Evolutionary conservation across 2,329 filamentous ascomycete species (phyloP), one percentile per base, ranked within the genome.

Genomic region (Colletotrichum sp.): DNA sequence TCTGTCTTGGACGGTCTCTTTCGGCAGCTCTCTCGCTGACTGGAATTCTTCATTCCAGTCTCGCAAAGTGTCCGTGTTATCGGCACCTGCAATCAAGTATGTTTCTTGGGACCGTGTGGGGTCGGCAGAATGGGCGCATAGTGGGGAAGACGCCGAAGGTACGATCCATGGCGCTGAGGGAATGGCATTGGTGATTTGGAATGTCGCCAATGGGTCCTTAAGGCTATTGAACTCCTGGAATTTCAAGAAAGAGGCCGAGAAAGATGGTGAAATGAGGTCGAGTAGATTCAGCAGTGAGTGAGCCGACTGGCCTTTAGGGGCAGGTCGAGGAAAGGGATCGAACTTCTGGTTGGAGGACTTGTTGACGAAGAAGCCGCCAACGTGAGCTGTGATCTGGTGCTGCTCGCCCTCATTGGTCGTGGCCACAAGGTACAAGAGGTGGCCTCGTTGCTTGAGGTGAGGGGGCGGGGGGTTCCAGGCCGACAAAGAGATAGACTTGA

Each of bases 21-120:
- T 96, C 39, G 96, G 96, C 78, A 99, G 90, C 85, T 99, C 97
- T 81, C 95, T 93, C 13, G 97, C 98, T 3, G 96, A 98, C 85
- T 99, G 97, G 83, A 99, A 98, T 83, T 99, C 97, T 84, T 99
- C 97, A 81, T 99, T 99, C 96, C 98, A 99, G 85, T 99, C 97
- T 74, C 97, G 93, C 78, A 99, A 88, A 6, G 96, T 98, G 82
- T 99, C 97, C 0, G 95, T 95, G 83, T 96, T 98, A 82, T 99
- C 97, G 30, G 96, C 93, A 34, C 98, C 98, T 24, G 95, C 92
- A 76, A 99, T 93, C 76, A 99, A 88, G 83, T 95, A 98, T 65
- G 94, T 95, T 88, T 99, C 97, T 86, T 99, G 97, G 26, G 96
- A 95, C 71, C 98, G 92, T 26, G 96, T 95, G 77, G 96, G 91